Base-by-base conservation (phyloP, 2,329 filamentous ascomycete species). In the Trichophyton rubrum region DNA sequence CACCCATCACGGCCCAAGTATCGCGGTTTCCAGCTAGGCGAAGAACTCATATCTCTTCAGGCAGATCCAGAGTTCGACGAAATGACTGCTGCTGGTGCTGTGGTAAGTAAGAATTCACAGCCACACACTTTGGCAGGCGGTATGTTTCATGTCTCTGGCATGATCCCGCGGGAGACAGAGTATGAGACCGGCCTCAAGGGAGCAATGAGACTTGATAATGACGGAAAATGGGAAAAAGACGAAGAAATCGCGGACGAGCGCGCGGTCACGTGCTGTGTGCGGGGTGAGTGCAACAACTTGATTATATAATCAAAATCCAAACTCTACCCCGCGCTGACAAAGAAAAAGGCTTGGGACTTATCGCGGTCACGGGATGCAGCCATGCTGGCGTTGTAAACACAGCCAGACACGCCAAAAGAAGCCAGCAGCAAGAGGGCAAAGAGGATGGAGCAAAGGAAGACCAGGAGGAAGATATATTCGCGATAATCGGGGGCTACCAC, bases 341-440 rank as follows among this genome's bases (percentile, higher is more conserved):
- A 53, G 24, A n/a, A 45, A 47, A 24, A 58, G 78, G 70, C 11
- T 79, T 77, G 62, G 80, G 80, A 0, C 72, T 82, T 2, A 77
- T 83, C 1, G 71, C 82, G 20, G 80, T 83, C 66, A 81, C 80
- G 0, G 80, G 80, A 9, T 83, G 80, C 69, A 80, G 77, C 64
- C 80, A 83, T 61, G 78, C 80, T 0, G 80, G 80, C 0, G 77
- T 82, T 6, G 76, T 82, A 59, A 83, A 83, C 64, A 74, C 77
- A 2, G 70, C 74, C 1, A 74, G 72, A 45, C 75, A 81, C 65
- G 79, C 79, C 0, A 33, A 8, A 17, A n/a, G 51, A 55, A n/a
- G 27, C 7, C 27, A 11, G 4, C 24, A n/a, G 27, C 45, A 78
- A 0, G 69, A 79, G 1, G 64, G 71, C 0, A 71, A 69, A 1